Conservation (phyloP, 352 stramenopile species). For the Achlya hypogyna region DNA sequence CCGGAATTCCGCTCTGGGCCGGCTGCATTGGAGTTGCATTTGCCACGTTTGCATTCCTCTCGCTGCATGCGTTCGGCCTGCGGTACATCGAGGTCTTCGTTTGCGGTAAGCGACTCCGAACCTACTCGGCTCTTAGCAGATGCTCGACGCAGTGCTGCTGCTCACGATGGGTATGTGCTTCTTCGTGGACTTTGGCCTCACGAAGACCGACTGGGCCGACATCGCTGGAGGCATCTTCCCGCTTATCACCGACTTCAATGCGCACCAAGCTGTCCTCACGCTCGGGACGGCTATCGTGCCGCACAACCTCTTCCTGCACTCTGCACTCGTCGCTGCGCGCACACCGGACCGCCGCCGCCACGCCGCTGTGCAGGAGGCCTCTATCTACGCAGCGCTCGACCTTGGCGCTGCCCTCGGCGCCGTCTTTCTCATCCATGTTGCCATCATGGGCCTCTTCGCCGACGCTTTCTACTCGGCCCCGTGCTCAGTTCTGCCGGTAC, state of each 20-base stretch:
- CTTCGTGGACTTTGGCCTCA: slow-evolving; percentile 76
- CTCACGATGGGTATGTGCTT: slow-evolving; percentile 82
- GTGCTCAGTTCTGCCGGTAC: slow-evolving; percentile 39
- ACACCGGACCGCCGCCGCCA: slow-evolving; percentile 24
- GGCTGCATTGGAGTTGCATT: slow-evolving; percentile 58
- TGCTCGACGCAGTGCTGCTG: slow-evolving; percentile 58
- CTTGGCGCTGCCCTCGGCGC: slow-evolving; percentile 71
- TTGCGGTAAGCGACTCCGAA: slow-evolving; percentile 26
- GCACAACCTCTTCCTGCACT: slow-evolving; percentile 81
- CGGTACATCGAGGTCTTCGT: slow-evolving; percentile 3
- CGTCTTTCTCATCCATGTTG: slow-evolving; percentile 87
- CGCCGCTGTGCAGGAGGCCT: slow-evolving; percentile 39
- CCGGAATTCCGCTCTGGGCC: slow-evolving; percentile 53
- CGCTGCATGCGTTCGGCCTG: slow-evolving; percentile 49
- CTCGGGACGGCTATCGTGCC: slow-evolving; percentile 83
- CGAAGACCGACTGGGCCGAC: slow-evolving; percentile 43
- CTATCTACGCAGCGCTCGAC: slow-evolving; percentile 84
- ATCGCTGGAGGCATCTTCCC: slow-evolving; percentile 68
- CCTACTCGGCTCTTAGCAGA: slow-evolving; percentile 76
- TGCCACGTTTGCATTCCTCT: slow-evolving; percentile 88
- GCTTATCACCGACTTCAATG: slow-evolving; percentile 47
- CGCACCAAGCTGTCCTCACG: slow-evolving; percentile 60
- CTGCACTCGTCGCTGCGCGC: slow-evolving; percentile 33
- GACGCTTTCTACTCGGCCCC: slow-evolving; percentile 73
- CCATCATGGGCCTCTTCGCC: slow-evolving; percentile 83